Base-by-base conservation (phyloP, 2,329 filamentous ascomycete genomes). In the Aspergillus fijiensis region DNA sequence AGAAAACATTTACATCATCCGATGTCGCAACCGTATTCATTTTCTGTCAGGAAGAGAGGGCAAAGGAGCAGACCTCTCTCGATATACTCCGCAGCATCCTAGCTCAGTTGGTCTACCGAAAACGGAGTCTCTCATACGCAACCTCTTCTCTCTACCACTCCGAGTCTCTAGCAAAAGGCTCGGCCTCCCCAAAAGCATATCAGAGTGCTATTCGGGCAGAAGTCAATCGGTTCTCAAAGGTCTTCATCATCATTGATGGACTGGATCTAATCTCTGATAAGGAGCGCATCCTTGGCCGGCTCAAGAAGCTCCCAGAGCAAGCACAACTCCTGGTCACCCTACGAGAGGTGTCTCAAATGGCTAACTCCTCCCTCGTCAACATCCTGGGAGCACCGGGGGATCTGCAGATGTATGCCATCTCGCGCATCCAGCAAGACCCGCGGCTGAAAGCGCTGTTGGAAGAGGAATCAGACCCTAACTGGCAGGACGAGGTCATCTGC, bases 271-370 rank as follows among this genome's bases (percentile, higher is more conserved):
- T 66, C 4, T 57, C 65, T 0, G 72, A 74, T 1, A 72, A 70
- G n/a, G 72, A 74, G 1, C 65, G 71, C 2, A 63, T 74, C 3
- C 47, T 74, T 5, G 58, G 42, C 23, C 67, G 71, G 1, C 64
- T 74, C 19, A 69, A 74, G 21, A 74, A 72, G 50, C 66, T 74
- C 1, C 72, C 72, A 0, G 63, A 71, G 2, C 71, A 74, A 16
- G 63, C 66, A 7, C 72, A 74, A 35, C 63, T 73, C 31, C 55
- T 74, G 5, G 56, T 74, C 4, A 74, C 71, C 1, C 29, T 71
- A 14, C 66, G 72, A 9, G 71, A 74, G 31, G 50, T 47, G 0
- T 60, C 55, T 5, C 52, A 63, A 12, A 42, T 50, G 5, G 60
- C 58, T 5, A 65, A 60, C 27, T 57, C 49, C 10, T 61, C 63